Percentiles rank a stretch among this genome's conserved stretches.
Conservation (phyloP, 305 asterid genomes). For the Solanum hybrid region DNA sequence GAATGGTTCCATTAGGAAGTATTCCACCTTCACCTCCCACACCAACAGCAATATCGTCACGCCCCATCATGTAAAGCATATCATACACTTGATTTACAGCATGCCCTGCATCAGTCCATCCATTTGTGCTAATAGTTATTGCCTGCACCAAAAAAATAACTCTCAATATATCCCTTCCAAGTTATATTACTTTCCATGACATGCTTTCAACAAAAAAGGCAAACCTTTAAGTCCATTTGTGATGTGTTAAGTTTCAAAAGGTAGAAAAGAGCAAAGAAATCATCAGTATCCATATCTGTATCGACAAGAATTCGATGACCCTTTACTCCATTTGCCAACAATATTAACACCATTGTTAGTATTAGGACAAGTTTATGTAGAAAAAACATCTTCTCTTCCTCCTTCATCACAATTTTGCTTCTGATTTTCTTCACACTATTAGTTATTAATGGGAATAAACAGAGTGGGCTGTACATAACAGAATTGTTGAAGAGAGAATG, state of each 20-base stretch:
- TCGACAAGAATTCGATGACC: constrained; percentile 68
- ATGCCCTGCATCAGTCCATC: constrained; percentile 80
- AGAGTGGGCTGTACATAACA: not conserved
- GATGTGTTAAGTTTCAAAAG: constrained; percentile 72
- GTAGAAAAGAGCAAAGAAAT: constrained; percentile 77
- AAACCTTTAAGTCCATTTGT: constrained; percentile 66
- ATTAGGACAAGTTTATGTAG: not conserved
- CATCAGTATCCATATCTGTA: constrained; percentile 85
- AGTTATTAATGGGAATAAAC: not conserved
- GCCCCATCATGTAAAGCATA: constrained; percentile 84
- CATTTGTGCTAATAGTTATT: constrained; percentile 59
- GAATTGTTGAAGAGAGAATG: not conserved
- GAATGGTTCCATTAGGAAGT: constrained; percentile 55
- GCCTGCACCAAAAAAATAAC: constrained; percentile 38
- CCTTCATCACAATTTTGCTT: not conserved
- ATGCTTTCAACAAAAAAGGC: not conserved
- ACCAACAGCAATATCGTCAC: constrained; percentile 80
- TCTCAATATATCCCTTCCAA: not conserved
- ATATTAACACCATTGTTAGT: not conserved
- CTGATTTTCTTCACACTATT: not conserved
- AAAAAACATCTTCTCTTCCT: constrained; percentile 14
- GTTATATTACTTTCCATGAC: not conserved
- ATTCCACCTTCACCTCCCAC: constrained; percentile 92
- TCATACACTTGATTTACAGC: constrained; percentile 77
- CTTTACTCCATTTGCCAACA: constrained; percentile 11